Base-by-base conservation (phyloP, 1,139 yeast genomes). In the Yamadazyma kanchanaburiensis region DNA sequence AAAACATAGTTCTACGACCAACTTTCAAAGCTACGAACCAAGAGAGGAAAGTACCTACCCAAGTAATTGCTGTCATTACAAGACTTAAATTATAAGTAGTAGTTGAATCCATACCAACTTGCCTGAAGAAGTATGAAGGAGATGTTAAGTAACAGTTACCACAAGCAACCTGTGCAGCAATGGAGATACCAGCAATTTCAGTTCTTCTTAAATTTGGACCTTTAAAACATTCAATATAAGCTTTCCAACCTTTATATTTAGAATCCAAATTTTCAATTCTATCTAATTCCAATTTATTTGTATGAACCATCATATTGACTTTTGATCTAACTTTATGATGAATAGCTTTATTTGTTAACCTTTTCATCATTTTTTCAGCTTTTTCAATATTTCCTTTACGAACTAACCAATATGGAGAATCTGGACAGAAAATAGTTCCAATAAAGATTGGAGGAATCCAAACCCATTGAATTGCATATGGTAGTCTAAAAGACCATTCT, bases 101-200 rank as follows among this genome's bases (percentile, higher is more conserved):
- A 5, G 40, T 18, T 4, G 42, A 40, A 21, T 38, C 38, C 21
- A 62, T 41, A 13, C 68, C 68, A 11, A 65, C 62, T 37, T 55
- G 58, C 29, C 49, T 42, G 33, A 53, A 61, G 40, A 59, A 60
- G 31, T 58, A 60, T 1, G 67, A 53, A 8, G 66, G 60, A 27
- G 13, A 53, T 47, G 15, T 42, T 28, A 15, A 37, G 39, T 12
- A 37, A 22, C 28, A 28, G 19, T 34, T 36, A 15, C 40, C 40
- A 11, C 26, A 28, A 11, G 34, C 24, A 5, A 34, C 40, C 27
- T 38, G 42, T 19, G 27, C 26, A 5, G 37, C 37, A 21, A 35
- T 42, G 10, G 46, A 39, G 21, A 51, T 31, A 28, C 51, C 45
- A 4, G 46, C 45, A 22, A 49, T 46, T 29, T 49, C 53, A 3